Conservation (phyloP, 805 yeast genomes). For the Kockiozyma suomiensis region DNA sequence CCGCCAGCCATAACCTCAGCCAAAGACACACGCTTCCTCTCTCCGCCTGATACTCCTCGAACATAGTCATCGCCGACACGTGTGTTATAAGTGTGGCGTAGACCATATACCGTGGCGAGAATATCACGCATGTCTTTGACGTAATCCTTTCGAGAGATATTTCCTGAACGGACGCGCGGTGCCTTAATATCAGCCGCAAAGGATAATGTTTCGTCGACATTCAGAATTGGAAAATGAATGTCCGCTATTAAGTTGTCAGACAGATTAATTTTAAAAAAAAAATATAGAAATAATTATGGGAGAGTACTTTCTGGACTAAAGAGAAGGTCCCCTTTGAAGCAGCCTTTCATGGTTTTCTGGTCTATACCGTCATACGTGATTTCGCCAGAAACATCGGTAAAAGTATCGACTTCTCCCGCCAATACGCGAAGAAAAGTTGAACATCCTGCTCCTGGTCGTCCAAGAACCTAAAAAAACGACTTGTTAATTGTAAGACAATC, state of each 20-base stretch:
- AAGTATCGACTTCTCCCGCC: slow-evolving; percentile 61
- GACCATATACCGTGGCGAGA: slow-evolving; percentile 51
- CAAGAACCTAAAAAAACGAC: slow-evolving; percentile 49
- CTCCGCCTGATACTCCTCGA: slow-evolving; percentile 65
- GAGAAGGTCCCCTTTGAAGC: slow-evolving; percentile 55
- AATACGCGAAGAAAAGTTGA: slow-evolving; percentile 69
- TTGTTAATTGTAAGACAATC: background rate
- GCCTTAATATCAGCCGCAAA: slow-evolving; percentile 73
- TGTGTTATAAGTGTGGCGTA: slow-evolving; percentile 48
- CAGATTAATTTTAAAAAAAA: background rate
- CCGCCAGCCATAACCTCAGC: slow-evolving; percentile 54
- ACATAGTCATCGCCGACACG: slow-evolving; percentile 51
- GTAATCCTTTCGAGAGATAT: slow-evolving; percentile 52
- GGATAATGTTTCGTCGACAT: slow-evolving; percentile 70
- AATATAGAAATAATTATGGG: background rate
- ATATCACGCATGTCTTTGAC: slow-evolving; percentile 82
- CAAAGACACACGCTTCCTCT: slow-evolving; percentile 57
- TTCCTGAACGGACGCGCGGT: slow-evolving; percentile 57
- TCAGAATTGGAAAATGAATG: slow-evolving; percentile 69
- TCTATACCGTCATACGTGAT: slow-evolving; percentile 63
- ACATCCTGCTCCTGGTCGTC: slow-evolving; percentile 80
- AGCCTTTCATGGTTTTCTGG: slow-evolving; percentile 60
- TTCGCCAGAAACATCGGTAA: slow-evolving; percentile 57
- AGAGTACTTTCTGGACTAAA: slow-evolving; percentile 37
- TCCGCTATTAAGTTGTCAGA: background rate